These are phyloP conservation scores for Pseudogymnoascus sp. DNA, from an alignment of 2,329 filamentous ascomycete species.

Conservation along the genomic window DNA sequence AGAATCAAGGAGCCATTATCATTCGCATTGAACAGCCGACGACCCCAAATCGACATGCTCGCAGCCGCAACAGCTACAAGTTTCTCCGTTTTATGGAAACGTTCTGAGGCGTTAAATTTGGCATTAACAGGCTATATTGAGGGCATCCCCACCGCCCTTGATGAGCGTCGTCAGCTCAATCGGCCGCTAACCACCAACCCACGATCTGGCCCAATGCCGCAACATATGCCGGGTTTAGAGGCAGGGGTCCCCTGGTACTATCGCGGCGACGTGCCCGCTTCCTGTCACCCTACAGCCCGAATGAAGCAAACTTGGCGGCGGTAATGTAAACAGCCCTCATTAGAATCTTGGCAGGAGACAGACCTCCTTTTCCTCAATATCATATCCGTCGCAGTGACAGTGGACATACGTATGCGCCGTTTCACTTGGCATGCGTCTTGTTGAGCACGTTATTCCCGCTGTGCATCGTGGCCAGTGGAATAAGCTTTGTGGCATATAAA, in stretches of 20 bases:
- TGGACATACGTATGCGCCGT: background rate
- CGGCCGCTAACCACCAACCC: background rate
- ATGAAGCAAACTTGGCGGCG: background rate
- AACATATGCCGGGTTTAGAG: background rate
- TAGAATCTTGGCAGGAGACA: background rate
- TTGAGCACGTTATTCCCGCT: background rate
- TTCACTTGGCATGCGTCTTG: background rate
- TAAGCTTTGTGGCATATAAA: slow-evolving; percentile 3
- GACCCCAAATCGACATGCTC: background rate
- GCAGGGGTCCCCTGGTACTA: background rate
- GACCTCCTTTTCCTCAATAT: background rate
- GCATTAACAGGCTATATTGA: slow-evolving; percentile 1
- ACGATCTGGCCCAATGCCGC: slow-evolving; percentile 3
- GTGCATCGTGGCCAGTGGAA: background rate
- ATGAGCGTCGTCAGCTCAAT: slow-evolving; percentile 2
- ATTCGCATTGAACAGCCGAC: background rate
- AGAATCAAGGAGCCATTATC: background rate
- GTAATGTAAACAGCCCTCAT: background rate
- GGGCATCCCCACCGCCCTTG: background rate
- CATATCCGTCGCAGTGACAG: background rate
- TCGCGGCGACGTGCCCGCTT: background rate
- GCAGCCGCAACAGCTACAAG: background rate
- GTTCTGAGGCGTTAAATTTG: background rate
- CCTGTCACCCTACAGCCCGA: background rate
- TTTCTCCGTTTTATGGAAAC: background rate